Conservation (phyloP, 2,329 filamentous ascomycete species). For the Cercospora sp. region DNA sequence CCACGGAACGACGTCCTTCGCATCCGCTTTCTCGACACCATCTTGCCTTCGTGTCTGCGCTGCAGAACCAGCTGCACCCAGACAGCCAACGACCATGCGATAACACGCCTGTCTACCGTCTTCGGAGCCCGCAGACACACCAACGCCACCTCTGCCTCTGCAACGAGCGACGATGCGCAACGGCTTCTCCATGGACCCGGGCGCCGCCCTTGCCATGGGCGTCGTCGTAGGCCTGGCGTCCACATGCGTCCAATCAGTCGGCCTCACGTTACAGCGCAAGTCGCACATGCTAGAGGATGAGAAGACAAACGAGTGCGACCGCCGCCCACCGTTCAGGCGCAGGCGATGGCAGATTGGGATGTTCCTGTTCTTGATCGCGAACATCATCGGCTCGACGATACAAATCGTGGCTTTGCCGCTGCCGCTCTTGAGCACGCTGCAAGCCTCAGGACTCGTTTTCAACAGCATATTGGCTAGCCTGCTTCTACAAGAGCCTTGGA, state of each 20-base stretch:
- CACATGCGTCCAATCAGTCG: constrained; percentile 91
- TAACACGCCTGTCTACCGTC: constrained; percentile 7
- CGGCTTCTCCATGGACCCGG: constrained; percentile 24
- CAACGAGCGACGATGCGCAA: constrained; percentile 13
- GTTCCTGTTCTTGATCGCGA: constrained; percentile 94
- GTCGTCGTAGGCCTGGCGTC: constrained; percentile 91
- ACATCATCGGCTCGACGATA: constrained; percentile 90
- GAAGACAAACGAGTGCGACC: constrained; percentile 74
- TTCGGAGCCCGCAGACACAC: not conserved
- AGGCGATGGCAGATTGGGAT: constrained; percentile 94
- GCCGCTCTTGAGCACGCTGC: constrained; percentile 89
- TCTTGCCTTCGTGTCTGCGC: not conserved
- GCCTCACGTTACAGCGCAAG: constrained; percentile 93
- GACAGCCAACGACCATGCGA: constrained; percentile 5
- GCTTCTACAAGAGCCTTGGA: constrained; percentile 91
- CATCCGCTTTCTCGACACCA: not conserved
- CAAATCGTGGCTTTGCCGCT: constrained; percentile 95
- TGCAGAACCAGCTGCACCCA: not conserved
- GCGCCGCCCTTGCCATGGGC: constrained; percentile 57
- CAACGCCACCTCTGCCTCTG: not conserved
- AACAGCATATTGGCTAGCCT: constrained; percentile 96
- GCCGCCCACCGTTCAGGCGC: constrained; percentile 83
- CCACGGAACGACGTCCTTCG: not conserved
- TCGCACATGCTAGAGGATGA: constrained; percentile 98
- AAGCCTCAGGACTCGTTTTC: constrained; percentile 95